Evolutionary conservation across 2,329 filamentous ascomycete species (phyloP), one percentile per base, ranked within the genome.

Genomic region (Exophiala calicioides): DNA sequence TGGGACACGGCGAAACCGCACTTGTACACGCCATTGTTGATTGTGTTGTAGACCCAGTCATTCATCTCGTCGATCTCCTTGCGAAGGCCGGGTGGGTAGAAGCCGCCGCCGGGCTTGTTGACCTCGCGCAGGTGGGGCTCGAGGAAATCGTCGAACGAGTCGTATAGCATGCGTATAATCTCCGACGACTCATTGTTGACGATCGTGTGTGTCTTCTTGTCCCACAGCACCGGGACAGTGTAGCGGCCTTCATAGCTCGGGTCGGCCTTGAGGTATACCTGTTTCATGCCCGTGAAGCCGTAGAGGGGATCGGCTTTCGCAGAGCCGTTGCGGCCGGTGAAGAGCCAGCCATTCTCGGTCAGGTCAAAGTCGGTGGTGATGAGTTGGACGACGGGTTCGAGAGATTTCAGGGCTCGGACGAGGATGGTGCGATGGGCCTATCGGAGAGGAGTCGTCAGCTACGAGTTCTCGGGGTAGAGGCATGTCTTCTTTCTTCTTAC

Each of bases 161-260:
- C 75, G 60, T 85, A 85, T 44, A 95, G 71, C 85, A 94, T 93
- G 58, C 89, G 81, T 60, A 94, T 81, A 64, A 94, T 93, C 71
- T 94, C 89, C 57, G 81, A 85, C 65, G 85, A 89, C 75, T 94
- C 89, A 59, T 95, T 95, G 76, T 79, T 91, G 54, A 94, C 88
- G 59, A 95, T 90, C 6, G 75, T 80, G 61, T 82, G 78, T 43
- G 74, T 70, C 71, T 85, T 82, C 70, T 81, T 88, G 69, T 95
- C 88, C 71, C 86, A 94, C 40, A 95, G 74, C 18, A 86, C 82
- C 0, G 89, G 89, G 5, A 95, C 88, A 0, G 88, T 94, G 66
- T 88, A 91, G 10, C 88, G 78, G 1, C 85, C 88, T 6, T 71
- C 62, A 60, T 89, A 95, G 24, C 80, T 68, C 1, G 80, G 75